These are phyloP conservation scores for Aristolochia fimbriata DNA, from an alignment of 164 flowering plant species.

Conservation along the genomic window DNA sequence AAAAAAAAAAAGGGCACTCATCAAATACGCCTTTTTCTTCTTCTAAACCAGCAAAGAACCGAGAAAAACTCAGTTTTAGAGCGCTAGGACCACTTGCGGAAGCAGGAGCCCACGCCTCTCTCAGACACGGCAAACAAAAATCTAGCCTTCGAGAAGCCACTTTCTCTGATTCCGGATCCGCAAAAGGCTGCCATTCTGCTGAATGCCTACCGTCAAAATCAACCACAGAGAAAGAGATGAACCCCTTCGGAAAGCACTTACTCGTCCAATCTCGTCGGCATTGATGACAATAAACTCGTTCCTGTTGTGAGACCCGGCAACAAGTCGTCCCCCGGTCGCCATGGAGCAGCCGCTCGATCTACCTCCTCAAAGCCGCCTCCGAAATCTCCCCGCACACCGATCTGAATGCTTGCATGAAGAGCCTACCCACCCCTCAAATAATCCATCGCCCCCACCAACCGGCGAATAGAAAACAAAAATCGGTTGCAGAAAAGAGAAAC, in stretches of 20 bases:
- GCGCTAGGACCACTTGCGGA: background rate
- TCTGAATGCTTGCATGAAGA: background rate
- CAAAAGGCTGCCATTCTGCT: background rate
- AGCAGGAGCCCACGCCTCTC: background rate
- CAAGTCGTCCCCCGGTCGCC: slow-evolving; percentile 61
- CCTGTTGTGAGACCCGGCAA: slow-evolving; percentile 89
- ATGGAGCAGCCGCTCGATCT: slow-evolving; percentile 11
- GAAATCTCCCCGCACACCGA: background rate
- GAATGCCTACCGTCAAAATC: background rate
- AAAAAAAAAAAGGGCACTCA: too few species aligned
- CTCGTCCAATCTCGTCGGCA: slow-evolving; percentile 79
- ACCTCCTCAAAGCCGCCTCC: background rate
- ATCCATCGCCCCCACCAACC: background rate
- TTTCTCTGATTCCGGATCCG: background rate
- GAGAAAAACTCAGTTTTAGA: background rate
- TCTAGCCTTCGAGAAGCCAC: background rate
- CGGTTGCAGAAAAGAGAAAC: background rate
- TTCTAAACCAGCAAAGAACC: background rate
- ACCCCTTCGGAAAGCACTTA: slow-evolving; percentile 26
- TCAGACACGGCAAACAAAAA: background rate
- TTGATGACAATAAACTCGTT: slow-evolving; percentile 88
- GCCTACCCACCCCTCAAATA: background rate
- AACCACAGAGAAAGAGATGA: background rate
- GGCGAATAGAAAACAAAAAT: background rate
- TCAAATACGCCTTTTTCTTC: too few species aligned